Percentiles rank a stretch among this genome's conserved stretches.
phyloP scores from a whole-genome alignment of 2,329 filamentous ascomycete species.

The Exophiala alcalophila region DNA sequence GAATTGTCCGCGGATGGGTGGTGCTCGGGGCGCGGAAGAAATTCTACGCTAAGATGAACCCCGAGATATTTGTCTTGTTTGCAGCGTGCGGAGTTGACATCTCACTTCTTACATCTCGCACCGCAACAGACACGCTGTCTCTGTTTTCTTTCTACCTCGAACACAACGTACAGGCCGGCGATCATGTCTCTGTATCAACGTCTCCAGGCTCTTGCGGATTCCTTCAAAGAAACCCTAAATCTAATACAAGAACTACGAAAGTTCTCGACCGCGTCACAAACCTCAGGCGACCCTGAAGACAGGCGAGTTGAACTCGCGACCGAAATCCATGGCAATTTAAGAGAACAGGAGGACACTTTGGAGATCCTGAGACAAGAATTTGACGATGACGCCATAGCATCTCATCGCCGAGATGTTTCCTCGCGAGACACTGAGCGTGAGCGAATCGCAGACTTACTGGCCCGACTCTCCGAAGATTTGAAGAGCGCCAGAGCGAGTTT shows the following conservation, averaged over 20 bases:
- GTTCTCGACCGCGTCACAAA: constrained; percentile 62
- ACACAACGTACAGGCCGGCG: neutral
- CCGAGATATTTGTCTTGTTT: constrained; percentile 19
- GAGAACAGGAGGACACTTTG: constrained; percentile 77
- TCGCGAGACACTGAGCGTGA: constrained; percentile 54
- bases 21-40: no score
- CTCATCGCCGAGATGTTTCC: constrained; percentile 7
- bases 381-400: constrained; percentile 49
- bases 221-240: constrained; percentile 52
- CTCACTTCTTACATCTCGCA: neutral
- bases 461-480: constrained; percentile 67
- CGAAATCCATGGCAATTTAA: constrained; percentile 76
- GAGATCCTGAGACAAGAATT: constrained; percentile 77
- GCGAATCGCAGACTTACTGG: constrained; percentile 64
- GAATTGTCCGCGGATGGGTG: no score
- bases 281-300: constrained; percentile 60
- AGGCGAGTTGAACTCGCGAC: constrained; percentile 66
- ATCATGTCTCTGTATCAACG: constrained; percentile 44
- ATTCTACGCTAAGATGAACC: constrained; percentile 1
- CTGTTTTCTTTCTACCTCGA: neutral
- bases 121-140: neutral
- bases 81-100: constrained; percentile 9
- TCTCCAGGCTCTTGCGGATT: constrained; percentile 52
- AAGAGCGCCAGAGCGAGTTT: constrained; percentile 66
- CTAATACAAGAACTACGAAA: constrained; percentile 57